These are phyloP conservation scores for Fonsecaea monophora DNA, from an alignment of 2,329 filamentous ascomycete species.

Conservation along the genomic window DNA sequence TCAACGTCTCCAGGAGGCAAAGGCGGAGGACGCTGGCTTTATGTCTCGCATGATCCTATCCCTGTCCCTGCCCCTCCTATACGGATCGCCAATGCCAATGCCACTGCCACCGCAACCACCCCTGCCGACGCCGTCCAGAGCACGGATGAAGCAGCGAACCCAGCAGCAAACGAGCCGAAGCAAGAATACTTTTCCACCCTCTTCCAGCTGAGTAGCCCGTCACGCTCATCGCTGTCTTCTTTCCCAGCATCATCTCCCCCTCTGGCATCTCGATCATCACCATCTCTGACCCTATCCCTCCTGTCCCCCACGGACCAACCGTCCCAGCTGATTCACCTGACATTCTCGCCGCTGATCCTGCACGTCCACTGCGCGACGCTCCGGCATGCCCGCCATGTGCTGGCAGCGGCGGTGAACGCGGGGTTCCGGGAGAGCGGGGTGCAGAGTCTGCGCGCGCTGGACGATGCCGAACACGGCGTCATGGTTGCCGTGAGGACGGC, in stretches of 20 bases:
- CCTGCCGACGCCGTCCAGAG: constrained; percentile 34
- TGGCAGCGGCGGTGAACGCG: constrained; percentile 76
- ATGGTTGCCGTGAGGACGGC: constrained; percentile 82
- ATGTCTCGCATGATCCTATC: constrained; percentile 81
- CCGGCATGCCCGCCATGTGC: constrained; percentile 74
- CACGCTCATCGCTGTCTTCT: not conserved
- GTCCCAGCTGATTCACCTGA: constrained; percentile 33
- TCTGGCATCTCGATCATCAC: not conserved
- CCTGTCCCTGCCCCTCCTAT: constrained; percentile 34
- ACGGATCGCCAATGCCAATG: not conserved
- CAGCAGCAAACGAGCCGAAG: constrained; percentile 31
- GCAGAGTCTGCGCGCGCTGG: constrained; percentile 63
- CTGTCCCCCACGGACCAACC: not conserved
- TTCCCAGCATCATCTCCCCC: not conserved
- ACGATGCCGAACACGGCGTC: constrained; percentile 48
- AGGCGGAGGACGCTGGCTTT: constrained; percentile 84
- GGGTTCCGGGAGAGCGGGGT: constrained; percentile 92
- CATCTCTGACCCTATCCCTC: not conserved
- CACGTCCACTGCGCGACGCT: constrained; percentile 82
- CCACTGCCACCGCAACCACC: constrained; percentile 15
- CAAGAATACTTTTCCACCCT: constrained; percentile 20
- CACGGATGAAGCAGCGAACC: not conserved
- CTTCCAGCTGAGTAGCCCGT: constrained; percentile 11
- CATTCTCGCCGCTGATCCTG: constrained; percentile 60
- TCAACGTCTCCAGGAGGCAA: constrained; percentile 75